Percentiles rank a stretch among this genome's conserved stretches.
Conservation (phyloP, 108 stramenopile species). For the Cyclotella choctawhatcheeana region DNA sequence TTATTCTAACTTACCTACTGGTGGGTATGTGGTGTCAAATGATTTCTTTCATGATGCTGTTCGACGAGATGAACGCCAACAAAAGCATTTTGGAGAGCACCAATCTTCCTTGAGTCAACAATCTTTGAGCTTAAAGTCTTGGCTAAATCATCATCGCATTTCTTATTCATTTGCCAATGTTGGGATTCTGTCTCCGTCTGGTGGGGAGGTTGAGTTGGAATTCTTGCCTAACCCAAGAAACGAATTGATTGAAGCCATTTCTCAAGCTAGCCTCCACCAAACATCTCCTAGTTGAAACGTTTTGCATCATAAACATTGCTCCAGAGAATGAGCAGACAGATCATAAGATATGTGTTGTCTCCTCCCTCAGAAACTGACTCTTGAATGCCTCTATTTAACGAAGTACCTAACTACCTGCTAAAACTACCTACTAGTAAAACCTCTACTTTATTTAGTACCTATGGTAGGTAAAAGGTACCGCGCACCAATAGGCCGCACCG, state of each 20-base stretch:
- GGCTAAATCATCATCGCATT: slow-evolving; percentile 63
- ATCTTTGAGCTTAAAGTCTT: slow-evolving; percentile 9
- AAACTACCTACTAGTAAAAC: too few species aligned
- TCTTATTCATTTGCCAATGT: slow-evolving; percentile 83
- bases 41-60: slow-evolving; percentile 88
- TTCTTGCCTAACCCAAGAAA: slow-evolving; percentile 85
- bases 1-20: slow-evolving; percentile 3
- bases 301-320: too few species aligned
- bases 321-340: too few species aligned
- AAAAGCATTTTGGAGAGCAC: background rate
- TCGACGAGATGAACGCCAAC: slow-evolving; percentile 54
- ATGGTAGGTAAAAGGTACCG: too few species aligned
- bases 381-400: too few species aligned
- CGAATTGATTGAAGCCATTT: slow-evolving; percentile 66
- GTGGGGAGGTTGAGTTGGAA: slow-evolving; percentile 70
- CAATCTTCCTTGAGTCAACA: slow-evolving; percentile 13
- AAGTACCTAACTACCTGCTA: too few species aligned
- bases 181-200: slow-evolving; percentile 59
- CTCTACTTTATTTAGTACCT: too few species aligned
- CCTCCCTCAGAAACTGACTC: too few species aligned
- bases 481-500: too few species aligned
- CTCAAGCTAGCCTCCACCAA: too few species aligned
- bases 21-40: slow-evolving; percentile 77
- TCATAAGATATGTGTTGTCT: too few species aligned
- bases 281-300: too few species aligned